Base-by-base conservation (phyloP, 2,329 filamentous ascomycete genomes). In the Cladosporium sp. region DNA sequence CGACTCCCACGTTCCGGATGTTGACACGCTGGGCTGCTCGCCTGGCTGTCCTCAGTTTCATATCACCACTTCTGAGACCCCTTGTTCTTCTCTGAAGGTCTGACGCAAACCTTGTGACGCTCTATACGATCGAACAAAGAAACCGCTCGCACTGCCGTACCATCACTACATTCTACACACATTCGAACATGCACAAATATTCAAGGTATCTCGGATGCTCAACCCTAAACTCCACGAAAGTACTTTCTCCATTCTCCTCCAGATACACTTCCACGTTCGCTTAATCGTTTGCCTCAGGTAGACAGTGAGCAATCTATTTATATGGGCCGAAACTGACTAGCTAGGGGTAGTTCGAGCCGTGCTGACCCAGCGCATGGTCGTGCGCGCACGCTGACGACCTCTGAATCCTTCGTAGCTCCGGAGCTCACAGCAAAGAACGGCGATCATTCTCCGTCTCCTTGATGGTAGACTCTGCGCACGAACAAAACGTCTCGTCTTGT, bases 11-110 rank as follows among this genome's bases (percentile, higher is more conserved):
- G 39, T 46, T 5, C 11, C 39, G 13, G 13, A 11, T 46, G 39
- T 46, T 46, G 39, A 46, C n/a, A 46, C 39, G 39, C 39, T 46
- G 39, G 39, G 39, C 39, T 46, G 39, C 39, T 5, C 39, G 39
- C 39, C 39, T 46, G 39, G 21, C 39, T 10, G 39, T 21, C n/a
- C n/a, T 46, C 39, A n/a, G 56, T 58, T 58, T 58, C 56, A 58
- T 34, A 58, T 32, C 51, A 18, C 18, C 16, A 10, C 7, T 58
- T 58, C 46, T 58, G 56, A 63, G 48, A 56, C 49, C 32, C 34
- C 49, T 59, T 75, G 73, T 16, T 71, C 74, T 59, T 76, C 74
- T 53, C 74, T 73, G 25, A 78, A 70, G 39, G 85, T 81, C 58
- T 79, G 56, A 86, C 87, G 34, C 54, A 58, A 58, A 58, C 56